Conservation (phyloP, 306 rosid species). For the Myrica gale region DNA sequence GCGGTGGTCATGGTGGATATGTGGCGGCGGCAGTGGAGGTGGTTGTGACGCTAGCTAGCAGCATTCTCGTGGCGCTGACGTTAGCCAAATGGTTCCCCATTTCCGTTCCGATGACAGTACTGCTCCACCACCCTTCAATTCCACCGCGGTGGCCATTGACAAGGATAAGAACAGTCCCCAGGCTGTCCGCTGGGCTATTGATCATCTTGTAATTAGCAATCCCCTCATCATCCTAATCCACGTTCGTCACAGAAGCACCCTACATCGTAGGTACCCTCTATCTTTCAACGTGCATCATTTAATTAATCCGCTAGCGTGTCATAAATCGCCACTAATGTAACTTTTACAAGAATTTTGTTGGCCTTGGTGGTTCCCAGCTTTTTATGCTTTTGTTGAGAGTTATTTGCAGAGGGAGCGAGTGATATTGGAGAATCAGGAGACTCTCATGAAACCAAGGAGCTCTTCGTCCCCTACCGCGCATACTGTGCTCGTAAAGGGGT, state of each 20-base stretch:
- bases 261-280: conserved; percentile 74
- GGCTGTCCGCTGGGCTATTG: conserved; percentile 82
- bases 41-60: neutral
- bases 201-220: conserved; percentile 46
- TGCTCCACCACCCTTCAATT: conserved; percentile 28
- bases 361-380: neutral
- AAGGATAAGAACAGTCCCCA: conserved; percentile 71
- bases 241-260: conserved; percentile 49
- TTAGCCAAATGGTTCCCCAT: conserved; percentile 33
- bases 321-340: neutral
- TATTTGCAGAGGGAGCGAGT: conserved; percentile 40
- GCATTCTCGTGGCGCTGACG: neutral
- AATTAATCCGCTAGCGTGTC: too few species aligned
- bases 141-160: conserved; percentile 77
- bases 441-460: conserved; percentile 21
- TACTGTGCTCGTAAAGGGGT: conserved; percentile 68
- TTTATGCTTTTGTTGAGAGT: neutral
- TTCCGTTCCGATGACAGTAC: conserved; percentile 26
- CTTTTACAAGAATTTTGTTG: neutral
- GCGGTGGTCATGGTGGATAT: neutral
- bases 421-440: conserved; percentile 41
- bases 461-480: conserved; percentile 63
- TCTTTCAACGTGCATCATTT: conserved; percentile 8
- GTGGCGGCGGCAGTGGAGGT: conserved; percentile 9
- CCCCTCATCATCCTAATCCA: conserved; percentile 61